A percentile compares a stretch with the other conserved stretches of the same genome.
Evolutionary conservation across 225 moss, liverwort and hornwort species (phyloP).

Genomic region (Antitrichia curtipendula): DNA sequence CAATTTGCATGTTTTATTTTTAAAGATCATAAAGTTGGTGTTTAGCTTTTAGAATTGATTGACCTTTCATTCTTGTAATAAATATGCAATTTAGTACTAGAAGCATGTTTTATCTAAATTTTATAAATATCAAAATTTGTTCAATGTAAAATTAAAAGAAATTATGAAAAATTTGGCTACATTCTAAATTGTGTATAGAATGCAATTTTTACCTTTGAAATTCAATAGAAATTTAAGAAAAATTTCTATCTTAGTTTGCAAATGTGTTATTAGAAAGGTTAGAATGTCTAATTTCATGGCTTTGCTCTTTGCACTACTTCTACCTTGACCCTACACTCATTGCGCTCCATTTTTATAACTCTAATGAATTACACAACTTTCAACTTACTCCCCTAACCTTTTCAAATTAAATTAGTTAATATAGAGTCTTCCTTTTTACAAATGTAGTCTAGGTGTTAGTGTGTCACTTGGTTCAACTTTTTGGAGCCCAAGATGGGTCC

Average conservation of each 20-base stretch:
- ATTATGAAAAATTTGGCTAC: neutral
- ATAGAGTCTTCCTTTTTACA: accelerated
- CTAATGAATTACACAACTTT: neutral
- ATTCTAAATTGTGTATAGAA: accelerated
- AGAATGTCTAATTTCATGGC: neutral
- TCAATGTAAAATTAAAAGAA: neutral
- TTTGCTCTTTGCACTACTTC: neutral
- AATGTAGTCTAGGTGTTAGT: neutral
- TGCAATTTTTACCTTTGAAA: neutral
- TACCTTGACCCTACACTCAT: accelerated
- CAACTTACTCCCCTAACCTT: neutral
- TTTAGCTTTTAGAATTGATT: neutral
- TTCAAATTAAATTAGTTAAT: neutral
- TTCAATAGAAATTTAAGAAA: neutral
- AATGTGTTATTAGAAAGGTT: neutral
- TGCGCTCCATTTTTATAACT: accelerated
- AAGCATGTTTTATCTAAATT: accelerated
- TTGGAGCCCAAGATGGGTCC: accelerated
- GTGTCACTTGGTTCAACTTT: accelerated
- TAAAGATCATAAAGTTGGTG: neutral
- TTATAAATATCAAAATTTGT: neutral
- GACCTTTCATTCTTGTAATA: neutral
- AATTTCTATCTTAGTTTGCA: too few species aligned
- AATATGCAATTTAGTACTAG: neutral
- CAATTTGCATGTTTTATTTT: neutral